Percentiles rank a stretch among this genome's conserved stretches.
Conservation (phyloP, 2,329 filamentous ascomycete genomes). For the Fusarium subtropicale region DNA sequence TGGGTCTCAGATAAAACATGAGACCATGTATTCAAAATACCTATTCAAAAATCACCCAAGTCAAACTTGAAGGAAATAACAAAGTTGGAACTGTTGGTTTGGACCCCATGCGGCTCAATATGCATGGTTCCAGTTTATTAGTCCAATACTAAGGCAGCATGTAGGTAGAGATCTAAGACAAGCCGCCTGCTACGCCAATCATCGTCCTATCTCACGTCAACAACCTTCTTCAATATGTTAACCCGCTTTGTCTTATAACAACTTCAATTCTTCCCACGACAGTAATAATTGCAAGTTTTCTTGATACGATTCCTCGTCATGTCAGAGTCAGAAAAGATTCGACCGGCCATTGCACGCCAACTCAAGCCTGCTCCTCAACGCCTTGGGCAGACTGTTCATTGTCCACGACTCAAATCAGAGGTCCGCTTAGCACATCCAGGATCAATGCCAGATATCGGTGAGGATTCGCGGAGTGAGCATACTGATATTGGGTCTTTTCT, state of each 20-base stretch:
- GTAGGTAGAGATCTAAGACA: not conserved
- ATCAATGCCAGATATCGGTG: constrained; percentile 46
- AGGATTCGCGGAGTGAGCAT: not conserved
- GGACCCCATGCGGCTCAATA: not conserved
- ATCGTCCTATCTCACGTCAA: not conserved
- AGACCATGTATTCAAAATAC: not conserved
- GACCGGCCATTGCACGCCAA: constrained; percentile 35
- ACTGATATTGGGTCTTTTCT: not conserved
- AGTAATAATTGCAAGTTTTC: not conserved
- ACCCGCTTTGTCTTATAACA: not conserved
- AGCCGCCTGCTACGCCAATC: constrained; percentile 6
- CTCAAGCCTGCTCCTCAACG: constrained; percentile 46
- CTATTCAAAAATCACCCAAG: not conserved
- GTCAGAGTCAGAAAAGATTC: constrained; percentile 30
- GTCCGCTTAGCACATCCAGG: constrained; percentile 49
- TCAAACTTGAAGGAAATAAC: not conserved
- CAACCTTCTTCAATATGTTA: not conserved
- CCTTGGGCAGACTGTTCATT: constrained; percentile 40
- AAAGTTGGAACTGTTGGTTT: not conserved
- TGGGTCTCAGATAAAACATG: not conserved
- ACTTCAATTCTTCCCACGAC: not conserved
- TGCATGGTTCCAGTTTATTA: not conserved
- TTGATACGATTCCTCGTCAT: constrained; percentile 13
- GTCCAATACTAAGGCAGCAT: not conserved
- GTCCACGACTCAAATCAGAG: constrained; percentile 45